Percentiles rank a stretch among this genome's conserved stretches.
Evolutionary conservation across 495 filamentous ascomycete species (phyloP).

Genomic region (Aspergillus hancockii): DNA sequence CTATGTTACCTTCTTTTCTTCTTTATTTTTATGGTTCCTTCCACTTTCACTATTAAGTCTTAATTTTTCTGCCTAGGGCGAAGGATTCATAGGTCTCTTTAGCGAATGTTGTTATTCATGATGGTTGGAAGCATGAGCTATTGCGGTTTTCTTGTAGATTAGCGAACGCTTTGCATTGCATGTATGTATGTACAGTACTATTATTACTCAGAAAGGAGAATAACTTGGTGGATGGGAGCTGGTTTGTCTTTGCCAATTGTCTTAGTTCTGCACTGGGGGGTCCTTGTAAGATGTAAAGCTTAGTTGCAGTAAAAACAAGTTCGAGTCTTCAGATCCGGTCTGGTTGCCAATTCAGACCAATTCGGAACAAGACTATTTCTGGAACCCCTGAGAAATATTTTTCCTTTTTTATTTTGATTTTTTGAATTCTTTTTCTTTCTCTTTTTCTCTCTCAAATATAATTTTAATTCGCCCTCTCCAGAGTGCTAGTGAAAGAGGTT

Average conservation of each 20-base stretch:
- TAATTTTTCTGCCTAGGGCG: constrained; percentile 7
- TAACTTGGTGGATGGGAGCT: neutral
- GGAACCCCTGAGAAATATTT: constrained; percentile 1
- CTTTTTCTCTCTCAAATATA: neutral
- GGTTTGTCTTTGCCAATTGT: neutral
- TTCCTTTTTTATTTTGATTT: neutral
- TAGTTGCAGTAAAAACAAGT: neutral
- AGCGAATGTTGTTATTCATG: constrained; percentile 11
- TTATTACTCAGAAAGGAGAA: no score
- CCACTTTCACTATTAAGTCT: constrained; percentile 14
- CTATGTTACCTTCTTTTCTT: constrained; percentile 10
- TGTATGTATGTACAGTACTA: neutral
- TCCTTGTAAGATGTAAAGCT: neutral
- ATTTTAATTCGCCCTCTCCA: no score
- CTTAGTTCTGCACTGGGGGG: neutral
- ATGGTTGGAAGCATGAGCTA: constrained; percentile 10
- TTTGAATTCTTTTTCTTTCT: neutral
- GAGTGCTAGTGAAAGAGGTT: no score
- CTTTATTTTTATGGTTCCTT: constrained; percentile 15
- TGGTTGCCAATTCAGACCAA: neutral
- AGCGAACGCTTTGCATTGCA: constrained; percentile 13
- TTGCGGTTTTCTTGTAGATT: constrained; percentile 13
- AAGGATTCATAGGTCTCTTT: constrained; percentile 8
- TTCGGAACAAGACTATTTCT: neutral
- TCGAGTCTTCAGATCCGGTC: no score